phyloP scores from a whole-genome alignment of 805 yeast species.

The Suhomyces sp. region DNA sequence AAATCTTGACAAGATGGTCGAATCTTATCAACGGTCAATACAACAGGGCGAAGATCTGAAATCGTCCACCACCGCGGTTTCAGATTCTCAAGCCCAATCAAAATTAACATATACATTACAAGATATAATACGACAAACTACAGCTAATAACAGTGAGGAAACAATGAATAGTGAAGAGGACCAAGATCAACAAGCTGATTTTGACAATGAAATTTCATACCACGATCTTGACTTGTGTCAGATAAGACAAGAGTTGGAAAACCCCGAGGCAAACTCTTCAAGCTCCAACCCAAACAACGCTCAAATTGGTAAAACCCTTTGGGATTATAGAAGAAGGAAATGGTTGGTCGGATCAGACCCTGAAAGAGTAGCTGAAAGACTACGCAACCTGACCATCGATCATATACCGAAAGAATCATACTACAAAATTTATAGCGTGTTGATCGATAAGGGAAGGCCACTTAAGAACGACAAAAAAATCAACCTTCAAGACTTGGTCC shows the following conservation, averaged over 20 bases:
- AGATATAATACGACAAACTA: conserved; percentile 22
- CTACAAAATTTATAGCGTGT: conserved; percentile 59
- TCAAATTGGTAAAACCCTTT: conserved; percentile 54
- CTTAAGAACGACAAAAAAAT: conserved; percentile 59
- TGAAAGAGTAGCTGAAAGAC: conserved; percentile 14
- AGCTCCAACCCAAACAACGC: background rate
- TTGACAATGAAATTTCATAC: conserved; percentile 15
- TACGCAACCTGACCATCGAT: conserved; percentile 18
- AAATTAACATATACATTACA: conserved; percentile 12
- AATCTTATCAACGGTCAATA: conserved; percentile 18
- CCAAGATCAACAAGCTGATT: conserved; percentile 5
- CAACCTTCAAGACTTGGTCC: conserved; percentile 69
- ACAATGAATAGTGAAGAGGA: conserved; percentile 10
- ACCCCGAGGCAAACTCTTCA: background rate
- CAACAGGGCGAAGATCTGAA: conserved; percentile 11
- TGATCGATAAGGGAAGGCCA: conserved; percentile 67
- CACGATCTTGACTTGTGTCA: conserved; percentile 25
- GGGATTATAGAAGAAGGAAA: conserved; percentile 65
- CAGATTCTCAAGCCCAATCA: conserved; percentile 5
- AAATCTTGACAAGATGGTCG: conserved; percentile 32
- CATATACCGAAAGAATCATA: conserved; percentile 50
- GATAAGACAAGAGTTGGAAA: conserved; percentile 31
- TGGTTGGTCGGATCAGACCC: conserved; percentile 54
- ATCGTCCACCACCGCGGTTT: conserved; percentile 11
- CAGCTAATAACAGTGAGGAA: conserved; percentile 11